Percentiles rank a stretch among this genome's conserved stretches.
Conservation (phyloP, 192 early-diverging fungal species). For the Podila minutissima region DNA sequence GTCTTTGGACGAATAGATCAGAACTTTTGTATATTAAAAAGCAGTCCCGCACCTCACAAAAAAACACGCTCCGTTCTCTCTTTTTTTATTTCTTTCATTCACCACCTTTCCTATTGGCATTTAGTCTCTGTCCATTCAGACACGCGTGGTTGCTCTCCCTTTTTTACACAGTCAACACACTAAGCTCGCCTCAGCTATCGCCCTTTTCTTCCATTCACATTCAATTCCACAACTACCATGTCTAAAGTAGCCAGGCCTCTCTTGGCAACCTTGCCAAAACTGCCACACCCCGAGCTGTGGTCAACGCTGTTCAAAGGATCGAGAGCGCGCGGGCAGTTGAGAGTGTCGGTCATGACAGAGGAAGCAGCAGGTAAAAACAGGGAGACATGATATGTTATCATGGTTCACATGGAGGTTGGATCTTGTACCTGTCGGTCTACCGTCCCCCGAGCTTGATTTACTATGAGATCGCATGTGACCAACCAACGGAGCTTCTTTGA, state of each 20-base stretch:
- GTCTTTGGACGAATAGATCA: too few species aligned
- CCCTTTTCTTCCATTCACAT: background rate
- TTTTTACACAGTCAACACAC: too few species aligned
- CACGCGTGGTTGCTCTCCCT: background rate
- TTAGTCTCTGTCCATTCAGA: background rate
- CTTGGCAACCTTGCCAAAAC: conserved; percentile 14
- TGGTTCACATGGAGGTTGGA: too few species aligned
- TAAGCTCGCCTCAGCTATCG: too few species aligned
- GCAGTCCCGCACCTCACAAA: too few species aligned
- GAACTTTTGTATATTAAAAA: too few species aligned
- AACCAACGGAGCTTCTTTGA: background rate
- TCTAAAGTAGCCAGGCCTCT: conserved; percentile 2
- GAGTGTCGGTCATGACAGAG: conserved; percentile 45
- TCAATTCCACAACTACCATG: background rate
- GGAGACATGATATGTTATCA: background rate
- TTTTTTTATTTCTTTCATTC: background rate
- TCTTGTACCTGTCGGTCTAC: too few species aligned
- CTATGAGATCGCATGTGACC: too few species aligned
- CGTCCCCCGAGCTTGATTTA: too few species aligned
- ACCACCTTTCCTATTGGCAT: background rate
- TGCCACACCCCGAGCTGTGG: conserved; percentile 23
- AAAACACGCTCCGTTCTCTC: too few species aligned
- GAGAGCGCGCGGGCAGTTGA: conserved; percentile 18
- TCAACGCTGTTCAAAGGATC: conserved; percentile 27
- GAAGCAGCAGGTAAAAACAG: conserved; percentile 12